Evolutionary conservation across 2,329 filamentous ascomycete species (phyloP).

Genomic region (Ophiostoma tasmaniense): DNA sequence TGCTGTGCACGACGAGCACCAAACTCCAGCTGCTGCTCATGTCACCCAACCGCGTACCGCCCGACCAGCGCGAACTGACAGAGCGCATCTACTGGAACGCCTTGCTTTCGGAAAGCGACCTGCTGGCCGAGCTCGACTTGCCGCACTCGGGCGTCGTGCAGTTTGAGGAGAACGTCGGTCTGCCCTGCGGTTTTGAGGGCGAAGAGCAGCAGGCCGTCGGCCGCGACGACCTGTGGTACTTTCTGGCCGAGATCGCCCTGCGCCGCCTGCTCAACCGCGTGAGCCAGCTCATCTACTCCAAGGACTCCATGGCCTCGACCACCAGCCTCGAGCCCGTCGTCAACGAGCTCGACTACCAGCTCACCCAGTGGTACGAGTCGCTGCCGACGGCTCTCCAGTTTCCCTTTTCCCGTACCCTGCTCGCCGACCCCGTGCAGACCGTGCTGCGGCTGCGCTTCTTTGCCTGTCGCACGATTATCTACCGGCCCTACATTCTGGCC

Average conservation of each 20-base stretch:
- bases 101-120: constrained; percentile 69
- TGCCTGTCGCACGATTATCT: constrained; percentile 79
- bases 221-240: constrained; percentile 77
- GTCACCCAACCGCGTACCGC: constrained; percentile 58
- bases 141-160: constrained; percentile 77
- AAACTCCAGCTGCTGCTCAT: constrained; percentile 73
- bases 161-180: constrained; percentile 69
- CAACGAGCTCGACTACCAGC: constrained; percentile 70
- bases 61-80: constrained; percentile 61
- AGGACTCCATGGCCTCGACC: constrained; percentile 62
- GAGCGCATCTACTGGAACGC: constrained; percentile 81
- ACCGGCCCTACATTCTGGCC: constrained; percentile 72
- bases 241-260: constrained; percentile 72
- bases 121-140: constrained; percentile 70
- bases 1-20: constrained; percentile 70
- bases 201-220: constrained; percentile 53
- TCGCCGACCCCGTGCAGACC: constrained; percentile 65
- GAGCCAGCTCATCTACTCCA: constrained; percentile 71
- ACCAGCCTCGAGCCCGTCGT: constrained; percentile 69
- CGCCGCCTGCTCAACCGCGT: constrained; percentile 69
- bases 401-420: constrained; percentile 57
- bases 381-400: constrained; percentile 69
- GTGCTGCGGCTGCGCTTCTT: constrained; percentile 74
- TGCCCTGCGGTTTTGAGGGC: constrained; percentile 72
- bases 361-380: constrained; percentile 78